Evolutionary conservation across 2,329 filamentous ascomycete species (phyloP), one percentile per base, ranked within the genome.

Genomic region (Bertia moriformis): DNA sequence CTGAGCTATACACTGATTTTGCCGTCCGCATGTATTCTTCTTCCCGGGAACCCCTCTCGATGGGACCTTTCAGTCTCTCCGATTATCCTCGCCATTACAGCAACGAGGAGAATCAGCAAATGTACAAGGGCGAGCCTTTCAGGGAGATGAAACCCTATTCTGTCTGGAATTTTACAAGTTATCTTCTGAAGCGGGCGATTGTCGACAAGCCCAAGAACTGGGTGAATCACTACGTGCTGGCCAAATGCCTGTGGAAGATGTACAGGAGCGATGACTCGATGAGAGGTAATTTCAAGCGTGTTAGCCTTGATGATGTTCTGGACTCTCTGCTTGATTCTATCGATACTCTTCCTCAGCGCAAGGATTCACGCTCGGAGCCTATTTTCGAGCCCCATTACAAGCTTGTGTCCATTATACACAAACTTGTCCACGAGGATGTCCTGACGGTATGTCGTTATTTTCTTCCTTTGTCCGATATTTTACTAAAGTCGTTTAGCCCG

Each of bases 301-400:
- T 60, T 44, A 52, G 51, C 41, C 44, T 56, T 43, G 10, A 35
- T 12, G 60, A 68, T 41, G 66, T 82, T 5, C 52, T 83, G 2
- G 63, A 71, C 39, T 62, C 69, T 7, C 65, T 80, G 41, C 57
- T 68, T 13, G 66, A 68, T 43, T 70, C 79, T 2, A 73, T 83
- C 41, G 66, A 76, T 40, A 64, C 65, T 5, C 57, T 80, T 18
- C 78, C 78, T 2, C 66, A 71, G 43, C 71, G 71, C 43, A 67
- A 66, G 47, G 71, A 81, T 48, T 67, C 63, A 45, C 55, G 65
- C 41, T 46, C 35, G 29, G 78, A 84, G 45, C 77, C 77, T 1
- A 70, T 80, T 18, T 66, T 85, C 14, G 80, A 84, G 49, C 80
- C 80, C 4, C 79, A 84, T 49, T 83, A 81, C 56, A 83, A 83